These are phyloP conservation scores for Botrytis cinerea DNA, from an alignment of 2,329 filamentous ascomycete genomes.

Conservation along the genomic window DNA sequence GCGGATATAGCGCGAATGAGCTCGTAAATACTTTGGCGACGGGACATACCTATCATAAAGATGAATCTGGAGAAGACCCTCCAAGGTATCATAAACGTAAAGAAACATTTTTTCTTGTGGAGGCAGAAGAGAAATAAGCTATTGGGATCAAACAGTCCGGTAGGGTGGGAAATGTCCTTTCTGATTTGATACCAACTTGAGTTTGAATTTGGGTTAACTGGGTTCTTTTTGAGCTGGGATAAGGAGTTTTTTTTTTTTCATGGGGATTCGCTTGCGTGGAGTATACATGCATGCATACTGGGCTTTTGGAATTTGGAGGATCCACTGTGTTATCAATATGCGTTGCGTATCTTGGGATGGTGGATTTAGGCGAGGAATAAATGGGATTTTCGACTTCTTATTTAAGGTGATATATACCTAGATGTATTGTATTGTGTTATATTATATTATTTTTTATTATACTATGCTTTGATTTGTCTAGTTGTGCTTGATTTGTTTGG, in stretches of 20 bases:
- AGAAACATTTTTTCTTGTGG: not conserved
- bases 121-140: not conserved
- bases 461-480: not conserved
- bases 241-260: constrained; percentile 2
- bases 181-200: constrained; percentile 21
- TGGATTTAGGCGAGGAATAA: not conserved
- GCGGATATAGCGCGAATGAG: not conserved
- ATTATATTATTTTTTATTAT: not conserved
- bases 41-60: not conserved
- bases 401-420: not conserved
- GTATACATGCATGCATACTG: not conserved
- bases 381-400: not conserved
- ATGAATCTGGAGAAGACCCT: not conserved
- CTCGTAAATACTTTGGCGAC: not conserved
- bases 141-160: not conserved
- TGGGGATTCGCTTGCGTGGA: too few relatives aligned
- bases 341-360: not conserved
- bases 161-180: not conserved
- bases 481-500: not conserved
- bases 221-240: not conserved
- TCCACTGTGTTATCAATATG: not conserved
- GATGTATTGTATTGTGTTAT: not conserved
- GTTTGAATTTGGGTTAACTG: not conserved
- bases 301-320: not conserved
- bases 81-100: not conserved